Percentiles rank a stretch among this genome's conserved stretches.
Evolutionary conservation across 192 early-diverging fungal genomes (phyloP).

Genomic region (Mortierella antarctica): DNA sequence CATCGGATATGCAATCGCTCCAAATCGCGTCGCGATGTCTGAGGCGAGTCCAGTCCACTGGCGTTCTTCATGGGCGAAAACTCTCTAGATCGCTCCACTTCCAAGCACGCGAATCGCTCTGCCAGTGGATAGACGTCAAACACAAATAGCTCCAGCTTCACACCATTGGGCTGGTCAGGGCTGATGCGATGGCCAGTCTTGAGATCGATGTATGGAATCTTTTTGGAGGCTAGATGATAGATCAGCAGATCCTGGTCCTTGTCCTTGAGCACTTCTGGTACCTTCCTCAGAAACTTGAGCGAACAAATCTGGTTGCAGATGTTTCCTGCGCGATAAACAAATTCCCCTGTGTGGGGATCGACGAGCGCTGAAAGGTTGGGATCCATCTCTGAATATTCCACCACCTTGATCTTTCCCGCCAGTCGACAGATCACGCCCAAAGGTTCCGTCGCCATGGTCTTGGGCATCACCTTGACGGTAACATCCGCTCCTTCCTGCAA

Average conservation of each 20-base stretch:
- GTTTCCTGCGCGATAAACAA: slow-evolving; percentile 87
- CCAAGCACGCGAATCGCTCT: slow-evolving; percentile 83
- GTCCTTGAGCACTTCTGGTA: slow-evolving; percentile 64
- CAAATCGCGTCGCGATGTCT: slow-evolving; percentile 85
- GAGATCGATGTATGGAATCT: slow-evolving; percentile 86
- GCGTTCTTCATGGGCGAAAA: slow-evolving; percentile 97
- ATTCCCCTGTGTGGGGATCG: slow-evolving; percentile 60
- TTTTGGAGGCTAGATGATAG: slow-evolving; percentile 93
- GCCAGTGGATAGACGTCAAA: slow-evolving; percentile 94
- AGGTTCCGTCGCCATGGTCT: slow-evolving; percentile 82
- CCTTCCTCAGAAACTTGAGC: slow-evolving; percentile 78
- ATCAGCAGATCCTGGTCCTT: slow-evolving; percentile 70
- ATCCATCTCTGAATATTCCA: slow-evolving; percentile 96
- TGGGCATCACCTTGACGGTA: slow-evolving; percentile 90
- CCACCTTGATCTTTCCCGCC: slow-evolving; percentile 78
- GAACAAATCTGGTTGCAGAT: slow-evolving; percentile 97
- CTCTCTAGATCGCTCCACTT: slow-evolving; percentile 85
- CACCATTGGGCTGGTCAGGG: slow-evolving; percentile 83
- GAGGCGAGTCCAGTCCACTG: slow-evolving; percentile 82
- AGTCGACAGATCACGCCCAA: slow-evolving; percentile 90
- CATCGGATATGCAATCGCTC: slow-evolving; percentile 80
- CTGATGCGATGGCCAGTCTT: slow-evolving; percentile 68
- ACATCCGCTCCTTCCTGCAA: slow-evolving; percentile 80
- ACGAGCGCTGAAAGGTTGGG: slow-evolving; percentile 69
- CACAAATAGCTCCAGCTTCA: slow-evolving; percentile 95